Base-by-base conservation (phyloP, 2,329 filamentous ascomycete genomes). In the Aspergillus latus region DNA sequence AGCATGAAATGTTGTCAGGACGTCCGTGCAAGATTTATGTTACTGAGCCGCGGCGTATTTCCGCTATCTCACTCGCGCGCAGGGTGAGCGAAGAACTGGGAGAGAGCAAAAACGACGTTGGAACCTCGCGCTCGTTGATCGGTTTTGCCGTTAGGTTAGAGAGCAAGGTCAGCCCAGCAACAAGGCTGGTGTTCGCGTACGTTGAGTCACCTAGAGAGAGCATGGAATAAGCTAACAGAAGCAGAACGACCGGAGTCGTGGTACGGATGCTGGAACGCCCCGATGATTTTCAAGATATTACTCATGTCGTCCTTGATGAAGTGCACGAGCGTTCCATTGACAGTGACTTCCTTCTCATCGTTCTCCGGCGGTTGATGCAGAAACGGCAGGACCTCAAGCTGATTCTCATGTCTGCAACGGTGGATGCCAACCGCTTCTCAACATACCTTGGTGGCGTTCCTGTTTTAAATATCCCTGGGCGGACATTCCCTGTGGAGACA, bases 321-420 rank as follows among this genome's bases (percentile, higher is more conserved):
- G 93, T 97, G 2, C 94, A 99, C 69, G 94, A 99, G 72, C 86
- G 93, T 59, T 90, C 91, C 9, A 97, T 99, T 64, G 94, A 99
- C 70, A 96, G 92, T 55, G 94, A 99, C 71, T 97, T 99, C 71
- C 79, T 99, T 34, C 81, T 99, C 13, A 94, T 99, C 64, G 89
- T 97, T 1, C 82, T 99, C 49, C 90, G 90, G 68, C 89, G 92
- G 60, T 79, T 99, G 3, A 83, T 97, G 76, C 72, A 83, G 32
- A 84, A 84, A 62, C 84, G 93, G 52, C 88, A 87, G 59, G 89
- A 96, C 61, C 79, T 99, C 50, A 97, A 96, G 74, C 88, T 99
- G 16, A 83, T 99, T 39, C 82, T 99, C 47, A 99, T 99, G 94
- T 97, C 93, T 63, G 94, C 94, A 9, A 99, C 94, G 0, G 91